phyloP scores from a whole-genome alignment of 1,284 basidiomycete species.

The Irpex rosettiformis region DNA sequence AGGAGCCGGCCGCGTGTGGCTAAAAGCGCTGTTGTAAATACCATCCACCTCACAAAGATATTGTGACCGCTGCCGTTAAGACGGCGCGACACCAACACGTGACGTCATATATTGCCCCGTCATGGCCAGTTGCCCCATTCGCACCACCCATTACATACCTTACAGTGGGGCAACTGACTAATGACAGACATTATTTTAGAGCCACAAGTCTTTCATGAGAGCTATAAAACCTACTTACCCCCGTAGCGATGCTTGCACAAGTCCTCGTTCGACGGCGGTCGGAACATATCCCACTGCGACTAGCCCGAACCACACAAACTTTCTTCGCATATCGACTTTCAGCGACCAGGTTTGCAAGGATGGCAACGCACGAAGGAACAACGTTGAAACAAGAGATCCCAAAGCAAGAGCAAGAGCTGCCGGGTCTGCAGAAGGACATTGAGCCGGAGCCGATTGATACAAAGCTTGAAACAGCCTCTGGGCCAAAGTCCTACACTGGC shows the following conservation, averaged over 20 bases:
- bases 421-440: conserved; percentile 46
- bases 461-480: conserved; percentile 48
- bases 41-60: not conserved
- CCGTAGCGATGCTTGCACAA: too few relatives aligned
- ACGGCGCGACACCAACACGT: not conserved
- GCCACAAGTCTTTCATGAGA: too few relatives aligned
- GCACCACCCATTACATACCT: not conserved
- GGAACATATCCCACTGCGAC: not conserved
- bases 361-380: conserved; percentile 18
- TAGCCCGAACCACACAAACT: not conserved
- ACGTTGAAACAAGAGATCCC: conserved; percentile 23
- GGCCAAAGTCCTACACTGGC: conserved; percentile 42
- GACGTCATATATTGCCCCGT: not conserved
- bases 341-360: conserved; percentile 1
- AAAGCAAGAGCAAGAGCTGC: conserved; percentile 40
- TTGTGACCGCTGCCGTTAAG: not conserved
- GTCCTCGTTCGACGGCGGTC: not conserved
- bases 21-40: too few relatives aligned
- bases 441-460: conserved; percentile 27
- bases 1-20: too few relatives aligned
- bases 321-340: not conserved
- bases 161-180: not conserved
- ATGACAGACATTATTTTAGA: too few relatives aligned
- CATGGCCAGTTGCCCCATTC: not conserved
- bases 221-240: too few relatives aligned